Conservation (phyloP, 768 basidiomycete species). For the Rhodocollybia butyracea region DNA sequence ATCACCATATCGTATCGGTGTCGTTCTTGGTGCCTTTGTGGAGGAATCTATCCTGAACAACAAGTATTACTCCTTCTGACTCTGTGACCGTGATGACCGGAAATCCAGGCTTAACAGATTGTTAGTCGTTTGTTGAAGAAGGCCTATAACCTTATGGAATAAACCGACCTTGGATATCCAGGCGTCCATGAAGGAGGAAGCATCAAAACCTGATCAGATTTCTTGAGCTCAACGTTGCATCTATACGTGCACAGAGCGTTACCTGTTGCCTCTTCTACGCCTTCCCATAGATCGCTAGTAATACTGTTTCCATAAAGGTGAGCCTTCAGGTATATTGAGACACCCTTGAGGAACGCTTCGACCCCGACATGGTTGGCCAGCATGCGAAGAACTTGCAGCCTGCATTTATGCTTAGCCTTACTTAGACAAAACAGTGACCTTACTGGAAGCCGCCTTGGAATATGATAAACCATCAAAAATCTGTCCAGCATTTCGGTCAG, state of each 20-base stretch:
- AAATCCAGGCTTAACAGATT: constrained; percentile 58
- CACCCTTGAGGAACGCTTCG: constrained; percentile 82
- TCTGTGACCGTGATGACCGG: constrained; percentile 89
- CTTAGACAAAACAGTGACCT: constrained; percentile 6
- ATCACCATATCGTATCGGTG: constrained; percentile 83
- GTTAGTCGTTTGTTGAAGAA: background rate
- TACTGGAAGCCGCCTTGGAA: constrained; percentile 78
- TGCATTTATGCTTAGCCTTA: too few relatives aligned
- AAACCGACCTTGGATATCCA: constrained; percentile 77
- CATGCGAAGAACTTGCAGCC: constrained; percentile 83
- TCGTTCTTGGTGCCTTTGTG: constrained; percentile 81
- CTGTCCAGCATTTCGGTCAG: constrained; percentile 33
- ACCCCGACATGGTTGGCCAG: constrained; percentile 85
- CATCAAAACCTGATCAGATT: constrained; percentile 67
- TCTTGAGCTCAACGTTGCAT: too few relatives aligned
- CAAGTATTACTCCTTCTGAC: constrained; percentile 60
- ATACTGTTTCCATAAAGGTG: constrained; percentile 83
- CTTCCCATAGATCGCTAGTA: constrained; percentile 85
- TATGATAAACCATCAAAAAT: constrained; percentile 90
- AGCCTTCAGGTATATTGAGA: constrained; percentile 89
- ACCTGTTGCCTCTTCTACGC: constrained; percentile 74
- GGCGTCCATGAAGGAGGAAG: constrained; percentile 81
- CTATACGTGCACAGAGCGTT: constrained; percentile 22
- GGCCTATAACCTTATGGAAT: background rate
- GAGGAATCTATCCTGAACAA: constrained; percentile 91